Evolutionary conservation across 768 basidiomycete species (phyloP), one percentile per base, ranked within the genome.

Genomic region (Podaxis mareebaensis): DNA sequence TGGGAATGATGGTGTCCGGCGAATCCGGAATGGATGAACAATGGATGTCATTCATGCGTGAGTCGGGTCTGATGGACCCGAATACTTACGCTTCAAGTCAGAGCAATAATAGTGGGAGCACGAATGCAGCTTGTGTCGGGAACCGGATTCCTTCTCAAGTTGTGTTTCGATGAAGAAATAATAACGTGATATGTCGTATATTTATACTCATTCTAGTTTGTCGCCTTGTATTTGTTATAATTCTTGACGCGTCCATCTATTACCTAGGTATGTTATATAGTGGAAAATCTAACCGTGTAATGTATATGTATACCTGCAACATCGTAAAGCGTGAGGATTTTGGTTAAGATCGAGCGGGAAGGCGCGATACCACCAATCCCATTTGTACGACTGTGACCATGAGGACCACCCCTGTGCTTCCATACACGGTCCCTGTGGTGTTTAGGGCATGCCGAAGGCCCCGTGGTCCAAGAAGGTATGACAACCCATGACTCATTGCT

Each of bases 1-100:
- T 83, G 48, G 83, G 81, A 5, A 75, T 84, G 77, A 79, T 85
- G 70, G 79, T 84, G 71, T 76, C 81, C 20, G 84, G 85, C 26
- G 85, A 87, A 57, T 81, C 81, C n/a, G 80, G 81, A 11, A 84
- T 87, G 70, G 85, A 87, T 65, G 84, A 88, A 58, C 84, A 84
- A 68, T 90, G 89, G 89, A 81, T 78, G 69, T 79, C 81, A 8
- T 84, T 90, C 67, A 87, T 90, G 83, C 81, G 82, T 40, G 83
- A 87, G 61, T 82, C 84, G 10, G 86, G 85, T 17, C 71, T 88
- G 58, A 67, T 88, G 65, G 80, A 83, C 66, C 70, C 67, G n/a
- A 69, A 68, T 61, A 52, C 58, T 60, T 44, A 56, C 57, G 30
- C 44, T 53, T 24, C 64, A 61, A 39, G 58, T 60, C 61, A 58